phyloP scores from a whole-genome alignment of 2,329 filamentous ascomycete genomes.

The Fusarium incarnatum region DNA sequence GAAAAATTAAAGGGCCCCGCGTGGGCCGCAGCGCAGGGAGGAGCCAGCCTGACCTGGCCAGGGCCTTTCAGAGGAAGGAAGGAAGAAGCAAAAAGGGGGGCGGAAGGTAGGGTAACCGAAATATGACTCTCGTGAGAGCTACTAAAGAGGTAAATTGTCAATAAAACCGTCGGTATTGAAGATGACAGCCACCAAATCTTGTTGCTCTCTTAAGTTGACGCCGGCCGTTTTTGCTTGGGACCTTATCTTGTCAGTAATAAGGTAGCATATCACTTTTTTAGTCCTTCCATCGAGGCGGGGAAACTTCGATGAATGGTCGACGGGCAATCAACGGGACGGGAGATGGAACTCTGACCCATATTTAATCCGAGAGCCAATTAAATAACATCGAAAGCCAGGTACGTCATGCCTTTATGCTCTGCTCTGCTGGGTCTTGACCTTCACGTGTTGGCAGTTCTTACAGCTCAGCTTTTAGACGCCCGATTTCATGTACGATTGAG shows the following conservation, averaged over 20 bases:
- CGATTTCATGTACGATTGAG: constrained; percentile 18
- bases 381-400: constrained; percentile 23
- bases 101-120: constrained; percentile 1
- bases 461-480: constrained; percentile 22
- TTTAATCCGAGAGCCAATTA: constrained; percentile 38
- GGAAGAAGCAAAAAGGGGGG: constrained; percentile 4
- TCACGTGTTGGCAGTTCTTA: constrained; percentile 11
- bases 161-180: not conserved
- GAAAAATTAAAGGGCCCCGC: constrained; percentile 39
- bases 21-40: constrained; percentile 33
- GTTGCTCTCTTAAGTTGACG: constrained; percentile 6
- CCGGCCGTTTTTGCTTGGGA: constrained; percentile 8
- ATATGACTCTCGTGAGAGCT: not conserved
- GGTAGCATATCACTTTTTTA: constrained; percentile 15
- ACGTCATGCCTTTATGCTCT: constrained; percentile 24
- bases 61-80: not conserved
- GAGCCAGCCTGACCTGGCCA: constrained; percentile 18
- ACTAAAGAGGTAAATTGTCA: constrained; percentile 5
- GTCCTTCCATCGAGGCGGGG: constrained; percentile 32
- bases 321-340: constrained; percentile 1
- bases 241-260: constrained; percentile 9
- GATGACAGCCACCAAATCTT: constrained; percentile 8
- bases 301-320: constrained; percentile 7
- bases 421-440: not conserved
- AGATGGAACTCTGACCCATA: constrained; percentile 25